Conservation (phyloP, 2,329 filamentous ascomycete genomes). For the Dothideomycetes sp. region DNA sequence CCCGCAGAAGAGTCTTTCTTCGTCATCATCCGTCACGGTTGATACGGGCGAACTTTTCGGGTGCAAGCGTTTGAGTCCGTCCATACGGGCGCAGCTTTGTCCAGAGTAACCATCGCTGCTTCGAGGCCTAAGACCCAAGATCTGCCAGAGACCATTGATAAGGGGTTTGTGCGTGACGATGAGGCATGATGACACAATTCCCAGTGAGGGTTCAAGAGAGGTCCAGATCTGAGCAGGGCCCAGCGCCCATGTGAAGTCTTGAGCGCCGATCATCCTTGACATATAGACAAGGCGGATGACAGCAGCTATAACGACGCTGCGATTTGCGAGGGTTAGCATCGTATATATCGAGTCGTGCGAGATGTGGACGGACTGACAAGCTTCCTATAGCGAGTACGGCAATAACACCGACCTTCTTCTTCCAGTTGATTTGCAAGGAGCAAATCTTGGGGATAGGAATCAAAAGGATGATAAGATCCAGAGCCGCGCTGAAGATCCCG, state of each 20-base stretch:
- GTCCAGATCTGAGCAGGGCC: constrained; percentile 3
- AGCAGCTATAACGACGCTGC: not conserved
- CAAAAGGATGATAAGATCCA: not conserved
- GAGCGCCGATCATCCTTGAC: not conserved
- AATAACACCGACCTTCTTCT: not conserved
- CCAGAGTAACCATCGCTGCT: too few relatives aligned
- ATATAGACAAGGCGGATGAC: constrained; percentile 1
- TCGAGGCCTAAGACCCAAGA: not conserved
- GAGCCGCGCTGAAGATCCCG: constrained; percentile 1
- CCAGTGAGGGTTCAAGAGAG: not conserved
- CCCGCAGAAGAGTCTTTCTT: too few relatives aligned
- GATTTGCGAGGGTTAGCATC: not conserved
- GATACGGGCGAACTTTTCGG: too few relatives aligned
- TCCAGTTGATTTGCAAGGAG: not conserved
- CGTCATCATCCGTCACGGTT: too few relatives aligned
- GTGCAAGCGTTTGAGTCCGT: too few relatives aligned
- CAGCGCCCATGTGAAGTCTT: not conserved
- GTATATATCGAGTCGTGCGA: not conserved
- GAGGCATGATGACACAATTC: constrained; percentile 1
- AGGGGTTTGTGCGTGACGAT: not conserved
- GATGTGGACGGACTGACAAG: not conserved
- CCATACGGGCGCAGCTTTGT: too few relatives aligned
- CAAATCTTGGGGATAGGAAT: not conserved
- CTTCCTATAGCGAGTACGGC: not conserved
- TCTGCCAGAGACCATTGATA: not conserved